Evolutionary conservation across 768 basidiomycete genomes (phyloP), one percentile per base, ranked within the genome.

Genomic region (Tylopilus vinaceipallidus): DNA sequence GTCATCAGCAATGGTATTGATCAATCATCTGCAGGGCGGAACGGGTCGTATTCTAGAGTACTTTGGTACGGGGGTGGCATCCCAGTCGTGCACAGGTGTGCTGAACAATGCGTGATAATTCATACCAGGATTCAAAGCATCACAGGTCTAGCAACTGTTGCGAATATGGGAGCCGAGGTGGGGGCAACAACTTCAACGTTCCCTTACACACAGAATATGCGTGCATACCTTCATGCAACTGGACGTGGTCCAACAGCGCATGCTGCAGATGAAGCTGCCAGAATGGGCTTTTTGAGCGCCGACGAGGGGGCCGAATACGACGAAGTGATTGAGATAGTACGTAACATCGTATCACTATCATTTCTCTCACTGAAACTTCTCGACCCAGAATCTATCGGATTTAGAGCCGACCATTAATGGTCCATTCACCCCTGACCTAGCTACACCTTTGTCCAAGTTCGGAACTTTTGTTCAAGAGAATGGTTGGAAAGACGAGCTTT

Each of bases 131-230:
- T 41, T 49, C 13, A 38, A 22, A 42, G 17, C 33, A 11, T 40
- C 38, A 24, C 42, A 88, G 89, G 91, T 47, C 73, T 97, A 46
- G 97, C 95, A 2, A 98, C 97, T 2, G 88, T 99, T 47, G 88
- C 91, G 37, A 98, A 99, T 70, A 99, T 98, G 97, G 97, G 97
- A 43, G 97, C 97, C 12, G 97, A 99, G 75, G 95, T 98, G n/a
- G 97, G 97, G 33, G 97, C 97, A n/a, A 99, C 97, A 1, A 98
- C 97, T 0, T 95, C 95, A 1, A 92, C 89, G 6, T 99, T 99
- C 79, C 95, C 95, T 5, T 99, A 98, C 71, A 93, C 92, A 14
- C 70, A 80, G 16, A 82, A 83, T 61, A 98, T 98, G 95, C 79
- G 83, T 27, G 76, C 82, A 30, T 99, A 98, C 71, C 81, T 99